A percentile compares a stretch with the other conserved stretches of the same genome.
Conservation (phyloP, 2,329 filamentous ascomycete species). For the Colletotrichum noveboracense region DNA sequence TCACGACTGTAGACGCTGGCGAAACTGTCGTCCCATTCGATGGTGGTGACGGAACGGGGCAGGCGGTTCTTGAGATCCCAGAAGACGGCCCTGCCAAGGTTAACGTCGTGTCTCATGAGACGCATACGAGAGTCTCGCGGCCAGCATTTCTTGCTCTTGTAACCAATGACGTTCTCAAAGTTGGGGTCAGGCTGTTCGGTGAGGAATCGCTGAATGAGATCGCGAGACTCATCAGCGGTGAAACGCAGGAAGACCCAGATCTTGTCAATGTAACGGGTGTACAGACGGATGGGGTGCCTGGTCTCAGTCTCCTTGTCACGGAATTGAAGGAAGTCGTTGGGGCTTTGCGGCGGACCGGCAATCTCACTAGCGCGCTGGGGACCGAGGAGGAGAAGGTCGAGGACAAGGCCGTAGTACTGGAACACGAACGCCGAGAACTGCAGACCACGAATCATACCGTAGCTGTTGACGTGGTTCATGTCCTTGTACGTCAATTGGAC, state of each 20-base stretch:
- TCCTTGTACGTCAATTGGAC: conserved; percentile 99
- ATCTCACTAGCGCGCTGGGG: conserved; percentile 98
- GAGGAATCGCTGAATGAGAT: conserved; percentile 95
- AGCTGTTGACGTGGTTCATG: conserved; percentile 99
- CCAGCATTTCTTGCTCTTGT: conserved; percentile 99
- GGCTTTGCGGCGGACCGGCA: conserved; percentile 88
- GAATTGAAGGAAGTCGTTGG: conserved; percentile 98
- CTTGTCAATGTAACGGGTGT: conserved; percentile 96
- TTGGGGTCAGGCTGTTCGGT: conserved; percentile 99
- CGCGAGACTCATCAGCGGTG: conserved; percentile 89
- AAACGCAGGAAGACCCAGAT: conserved; percentile 99
- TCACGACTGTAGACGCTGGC: conserved; percentile 97
- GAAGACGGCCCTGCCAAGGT: conserved; percentile 95
- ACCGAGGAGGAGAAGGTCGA: conserved; percentile 90
- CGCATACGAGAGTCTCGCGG: conserved; percentile 97
- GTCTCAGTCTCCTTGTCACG: conserved; percentile 91
- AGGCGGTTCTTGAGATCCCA: conserved; percentile 99
- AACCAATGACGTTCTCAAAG: conserved; percentile 98
- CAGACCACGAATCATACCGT: conserved; percentile 95
- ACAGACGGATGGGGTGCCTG: conserved; percentile 94
- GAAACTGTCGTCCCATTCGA: conserved; percentile 99
- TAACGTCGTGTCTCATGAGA: conserved; percentile 98
- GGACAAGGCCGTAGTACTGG: conserved; percentile 96
- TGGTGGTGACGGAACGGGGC: conserved; percentile 92
- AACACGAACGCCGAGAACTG: conserved; percentile 99